These are phyloP conservation scores for Ottelia alismoides DNA, from an alignment of 106 monocot genomes.

Conservation along the genomic window DNA sequence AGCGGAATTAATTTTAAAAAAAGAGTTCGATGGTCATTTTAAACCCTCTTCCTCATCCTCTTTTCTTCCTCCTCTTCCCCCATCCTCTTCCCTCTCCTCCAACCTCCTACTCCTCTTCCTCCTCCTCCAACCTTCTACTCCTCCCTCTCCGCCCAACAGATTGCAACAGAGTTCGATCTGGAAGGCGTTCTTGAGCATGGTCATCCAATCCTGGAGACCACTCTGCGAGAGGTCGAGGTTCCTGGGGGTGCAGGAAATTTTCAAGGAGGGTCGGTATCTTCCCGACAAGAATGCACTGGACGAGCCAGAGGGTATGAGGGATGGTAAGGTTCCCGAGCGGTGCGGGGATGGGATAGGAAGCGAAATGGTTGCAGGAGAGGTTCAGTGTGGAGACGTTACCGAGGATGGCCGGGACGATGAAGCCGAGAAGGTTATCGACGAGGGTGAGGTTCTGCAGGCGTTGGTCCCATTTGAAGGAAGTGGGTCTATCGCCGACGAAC, in stretches of 20 bases:
- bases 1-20: too few relatives aligned
- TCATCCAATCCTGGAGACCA: constrained; percentile 18
- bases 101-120: too few relatives aligned
- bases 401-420: constrained; percentile 7
- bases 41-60: too few relatives aligned
- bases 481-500: constrained; percentile 6
- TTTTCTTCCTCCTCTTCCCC: too few relatives aligned
- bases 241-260: constrained; percentile 15
- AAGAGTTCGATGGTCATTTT: too few relatives aligned
- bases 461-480: background rate
- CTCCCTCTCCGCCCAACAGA: constrained; percentile 29
- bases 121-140: too few relatives aligned
- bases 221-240: constrained; percentile 41
- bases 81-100: too few relatives aligned
- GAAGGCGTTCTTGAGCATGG: constrained; percentile 23
- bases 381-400: constrained; percentile 19
- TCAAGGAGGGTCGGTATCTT: constrained; percentile 47
- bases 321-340: constrained; percentile 32
- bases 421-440: constrained; percentile 6
- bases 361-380: constrained; percentile 64
- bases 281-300: constrained; percentile 40
- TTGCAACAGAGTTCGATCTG: constrained; percentile 81
- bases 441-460: too few relatives aligned
- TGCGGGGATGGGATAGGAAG: constrained; percentile 27
- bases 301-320: constrained; percentile 47